Base-by-base conservation (phyloP, 148 eudicot genomes). In the Euryodendron excelsum region DNA sequence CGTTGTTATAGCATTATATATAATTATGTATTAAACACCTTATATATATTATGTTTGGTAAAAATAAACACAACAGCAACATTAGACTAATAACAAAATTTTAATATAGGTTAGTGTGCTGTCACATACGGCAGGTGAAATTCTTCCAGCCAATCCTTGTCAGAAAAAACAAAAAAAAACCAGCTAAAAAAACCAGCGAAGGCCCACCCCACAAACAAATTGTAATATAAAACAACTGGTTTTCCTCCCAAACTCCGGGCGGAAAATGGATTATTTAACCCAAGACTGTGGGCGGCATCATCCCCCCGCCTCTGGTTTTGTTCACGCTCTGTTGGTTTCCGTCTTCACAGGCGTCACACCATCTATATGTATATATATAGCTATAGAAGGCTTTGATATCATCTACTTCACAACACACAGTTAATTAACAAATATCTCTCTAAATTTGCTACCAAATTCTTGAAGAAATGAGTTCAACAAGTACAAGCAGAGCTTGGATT, bases 381-480 rank as follows among this genome's bases (percentile, higher is more conserved):
- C 45, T 41, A 41, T 41, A 41, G 7, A 41, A 41, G 7, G 8
- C 45, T 41, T 41, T 41, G 7, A 41, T 9, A 5, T 41, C 56
- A 52, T 52, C 20, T 52, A 17, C 56, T 52, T 41, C 45, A 5
- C 45, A 41, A 41, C 45, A 41, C 45, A 41, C 9, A 41, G 45
- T 41, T 41, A 41, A 41, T 9, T 41, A 5, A 3, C 45, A 41
- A 9, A 23, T 5, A 1, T 23, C 27, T 58, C 28, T 58, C 11
- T 21, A 21, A 4, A 5, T 58, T 58, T 58, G 27, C 62, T 58
- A 23, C 27, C 11, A 58, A 58, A 21, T 58, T 23, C 28, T 37
- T 68, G 63, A 59, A 59, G 65, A 50, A 23, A 81, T 81, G 84
- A 79, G 82, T 82, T 67, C 75, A 18, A 33, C 39, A 9, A 59